These are phyloP conservation scores for Terfezia claveryi DNA, from an alignment of 495 filamentous ascomycete genomes.

Conservation along the genomic window DNA sequence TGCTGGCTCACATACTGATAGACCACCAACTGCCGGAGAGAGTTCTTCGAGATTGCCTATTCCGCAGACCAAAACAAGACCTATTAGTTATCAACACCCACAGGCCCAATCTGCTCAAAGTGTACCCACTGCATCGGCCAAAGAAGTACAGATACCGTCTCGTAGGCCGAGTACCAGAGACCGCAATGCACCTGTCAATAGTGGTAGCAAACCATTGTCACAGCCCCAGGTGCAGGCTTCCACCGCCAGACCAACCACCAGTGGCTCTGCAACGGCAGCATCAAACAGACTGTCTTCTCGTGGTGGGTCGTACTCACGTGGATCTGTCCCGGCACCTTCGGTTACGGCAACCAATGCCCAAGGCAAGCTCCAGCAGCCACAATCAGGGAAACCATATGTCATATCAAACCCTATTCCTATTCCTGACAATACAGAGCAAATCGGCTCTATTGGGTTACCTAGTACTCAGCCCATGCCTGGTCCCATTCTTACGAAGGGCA, in stretches of 20 bases:
- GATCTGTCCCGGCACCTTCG: constrained; percentile 66
- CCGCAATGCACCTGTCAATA: constrained; percentile 27
- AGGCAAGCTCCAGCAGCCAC: constrained; percentile 70
- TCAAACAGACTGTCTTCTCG: constrained; percentile 47
- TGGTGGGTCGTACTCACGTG: constrained; percentile 63
- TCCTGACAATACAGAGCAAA: constrained; percentile 27
- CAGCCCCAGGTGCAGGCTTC: background rate
- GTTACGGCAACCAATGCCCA: constrained; percentile 79
- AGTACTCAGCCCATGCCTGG: constrained; percentile 26
- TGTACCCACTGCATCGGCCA: constrained; percentile 19
- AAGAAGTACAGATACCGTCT: background rate
- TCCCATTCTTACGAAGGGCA: constrained; percentile 25
- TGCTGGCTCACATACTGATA: constrained; percentile 16
- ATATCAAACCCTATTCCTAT: constrained; percentile 51
- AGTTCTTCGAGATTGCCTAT: constrained; percentile 24
- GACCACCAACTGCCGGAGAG: constrained; percentile 26
- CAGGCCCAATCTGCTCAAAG: constrained; percentile 27
- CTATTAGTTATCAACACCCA: constrained; percentile 27
- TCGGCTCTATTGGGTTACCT: constrained; percentile 17
- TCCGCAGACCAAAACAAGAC: constrained; percentile 26
- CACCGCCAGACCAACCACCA: background rate
- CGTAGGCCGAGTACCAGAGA: background rate
- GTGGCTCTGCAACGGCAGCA: background rate
- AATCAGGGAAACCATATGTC: constrained; percentile 41
- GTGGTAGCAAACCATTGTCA: constrained; percentile 12